These are phyloP conservation scores for Sinapis alba DNA, from an alignment of 441 rosid species.

Conservation along the genomic window DNA sequence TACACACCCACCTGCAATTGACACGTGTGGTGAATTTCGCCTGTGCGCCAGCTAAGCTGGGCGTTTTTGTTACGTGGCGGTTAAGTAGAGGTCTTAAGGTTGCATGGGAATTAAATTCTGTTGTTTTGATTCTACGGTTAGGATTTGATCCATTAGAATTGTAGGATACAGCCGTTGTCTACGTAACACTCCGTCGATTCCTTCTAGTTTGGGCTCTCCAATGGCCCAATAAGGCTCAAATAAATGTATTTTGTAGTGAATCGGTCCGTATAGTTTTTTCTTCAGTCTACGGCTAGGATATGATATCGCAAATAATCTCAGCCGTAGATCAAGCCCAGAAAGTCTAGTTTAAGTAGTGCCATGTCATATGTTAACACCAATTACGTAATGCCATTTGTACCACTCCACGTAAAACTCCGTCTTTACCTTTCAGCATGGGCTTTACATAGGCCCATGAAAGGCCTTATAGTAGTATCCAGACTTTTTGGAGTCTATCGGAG, in stretches of 20 bases:
- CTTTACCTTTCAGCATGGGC: neutral
- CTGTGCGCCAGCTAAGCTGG: constrained; percentile 32
- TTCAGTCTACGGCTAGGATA: neutral
- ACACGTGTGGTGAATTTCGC: constrained; percentile 27
- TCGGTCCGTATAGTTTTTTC: too few relatives aligned
- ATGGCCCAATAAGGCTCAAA: too few relatives aligned
- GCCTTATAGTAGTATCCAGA: neutral
- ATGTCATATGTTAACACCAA: neutral
- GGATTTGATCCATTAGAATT: neutral
- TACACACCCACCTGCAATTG: neutral
- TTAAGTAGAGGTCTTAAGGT: neutral
- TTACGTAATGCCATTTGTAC: neutral
- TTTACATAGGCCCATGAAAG: neutral
- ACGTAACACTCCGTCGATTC: too few relatives aligned
- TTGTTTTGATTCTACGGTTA: neutral
- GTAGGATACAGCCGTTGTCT: neutral
- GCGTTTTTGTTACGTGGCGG: constrained; percentile 29
- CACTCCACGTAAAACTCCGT: constrained; percentile 5
- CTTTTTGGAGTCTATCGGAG: constrained; percentile 13
- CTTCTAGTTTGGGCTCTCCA: too few relatives aligned
- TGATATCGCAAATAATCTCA: neutral
- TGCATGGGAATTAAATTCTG: constrained; percentile 18
- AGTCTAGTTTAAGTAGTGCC: neutral
- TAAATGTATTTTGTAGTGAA: too few relatives aligned
- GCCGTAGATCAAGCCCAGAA: neutral